Base-by-base conservation (phyloP, 2,329 filamentous ascomycete genomes). In the Pleomassaria siparia region DNA sequence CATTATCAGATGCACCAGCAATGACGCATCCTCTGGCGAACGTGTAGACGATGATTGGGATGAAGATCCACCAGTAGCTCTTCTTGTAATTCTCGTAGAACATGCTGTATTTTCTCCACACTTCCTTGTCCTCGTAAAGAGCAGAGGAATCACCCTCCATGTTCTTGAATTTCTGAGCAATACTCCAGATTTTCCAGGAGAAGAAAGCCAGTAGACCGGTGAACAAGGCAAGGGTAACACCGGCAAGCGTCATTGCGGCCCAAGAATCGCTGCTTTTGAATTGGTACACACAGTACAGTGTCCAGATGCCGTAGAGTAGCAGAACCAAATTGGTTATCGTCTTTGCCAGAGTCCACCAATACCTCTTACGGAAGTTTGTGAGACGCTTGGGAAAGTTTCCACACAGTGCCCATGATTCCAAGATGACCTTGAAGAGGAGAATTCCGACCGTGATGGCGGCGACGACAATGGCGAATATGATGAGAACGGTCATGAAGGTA, bases 81-180 rank as follows among this genome's bases (percentile, higher is more conserved):
- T 88, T 90, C 76, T 90, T 91, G 79, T 96, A 97, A 60, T 86
- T 87, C 64, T 97, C 94, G 76, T 99, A 99, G 75, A 99, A 97
- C 53, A 96, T 80, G 63, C 89, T 94, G 80, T 99, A 99, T 76
- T 94, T 95, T 69, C 89, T 80, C 91, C 94, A 96, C 32, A 87
- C 85, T 49, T 87, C 82, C 77, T 94, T 95, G 74, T 97, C 81
- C 50, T 96, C 88, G 71, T 91, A 97, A 8, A 99, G 79, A 11
- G 77, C 82, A 13, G 80, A 78, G 0, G 81, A 72, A 64, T 91
- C 87, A 47, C 92, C 92, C 57, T 95, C 86, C 24, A 77, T 63
- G 63, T 84, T 80, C 77, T 89, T 92, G 56, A 89, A 86, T 61
- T 83, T 81, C 54, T 79, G 81, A 6, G 89, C 94, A 12, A 87